phyloP scores from a whole-genome alignment of 2,329 filamentous ascomycete genomes.

The Pseudopithomyces chartarum region DNA sequence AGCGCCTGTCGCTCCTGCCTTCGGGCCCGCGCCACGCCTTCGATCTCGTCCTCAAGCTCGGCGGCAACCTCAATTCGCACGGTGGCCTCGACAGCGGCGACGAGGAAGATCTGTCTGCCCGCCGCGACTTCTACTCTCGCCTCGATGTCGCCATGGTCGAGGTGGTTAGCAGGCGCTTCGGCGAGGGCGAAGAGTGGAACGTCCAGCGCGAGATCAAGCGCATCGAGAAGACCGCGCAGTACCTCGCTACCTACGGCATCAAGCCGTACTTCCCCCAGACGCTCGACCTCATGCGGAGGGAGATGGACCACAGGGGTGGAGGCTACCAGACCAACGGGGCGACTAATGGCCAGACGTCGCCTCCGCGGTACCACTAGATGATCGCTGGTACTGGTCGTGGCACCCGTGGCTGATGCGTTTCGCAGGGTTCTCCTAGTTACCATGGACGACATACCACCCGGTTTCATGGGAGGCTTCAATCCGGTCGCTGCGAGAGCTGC shows the following conservation, averaged over 20 bases:
- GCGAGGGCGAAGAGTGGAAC: conserved; percentile 58
- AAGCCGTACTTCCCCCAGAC: conserved; percentile 60
- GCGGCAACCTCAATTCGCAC: conserved; percentile 61
- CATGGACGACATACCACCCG: not conserved
- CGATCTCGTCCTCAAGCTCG: conserved; percentile 60
- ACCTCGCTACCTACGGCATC: conserved; percentile 57
- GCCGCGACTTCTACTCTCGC: conserved; percentile 55
- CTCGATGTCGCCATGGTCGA: conserved; percentile 59
- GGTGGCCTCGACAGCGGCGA: conserved; percentile 57
- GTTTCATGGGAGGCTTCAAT: not conserved
- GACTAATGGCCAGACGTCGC: conserved; percentile 35
- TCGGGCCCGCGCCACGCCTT: conserved; percentile 56
- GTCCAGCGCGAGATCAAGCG: conserved; percentile 59
- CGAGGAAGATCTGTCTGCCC: conserved; percentile 53
- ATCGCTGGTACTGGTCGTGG: not conserved
- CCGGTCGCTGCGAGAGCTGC: not conserved
- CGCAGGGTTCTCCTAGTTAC: not conserved
- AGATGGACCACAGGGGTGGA: conserved; percentile 38
- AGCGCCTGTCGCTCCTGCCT: conserved; percentile 55
- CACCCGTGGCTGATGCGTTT: not conserved
- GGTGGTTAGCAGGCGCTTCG: conserved; percentile 56
- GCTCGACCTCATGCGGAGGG: conserved; percentile 55
- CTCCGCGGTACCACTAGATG: conserved; percentile 42
- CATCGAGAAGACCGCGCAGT: conserved; percentile 60
- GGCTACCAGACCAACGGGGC: conserved; percentile 21